Base-by-base conservation (phyloP, 2,329 filamentous ascomycete genomes). In the Berkeleyomyces rouxiae region DNA sequence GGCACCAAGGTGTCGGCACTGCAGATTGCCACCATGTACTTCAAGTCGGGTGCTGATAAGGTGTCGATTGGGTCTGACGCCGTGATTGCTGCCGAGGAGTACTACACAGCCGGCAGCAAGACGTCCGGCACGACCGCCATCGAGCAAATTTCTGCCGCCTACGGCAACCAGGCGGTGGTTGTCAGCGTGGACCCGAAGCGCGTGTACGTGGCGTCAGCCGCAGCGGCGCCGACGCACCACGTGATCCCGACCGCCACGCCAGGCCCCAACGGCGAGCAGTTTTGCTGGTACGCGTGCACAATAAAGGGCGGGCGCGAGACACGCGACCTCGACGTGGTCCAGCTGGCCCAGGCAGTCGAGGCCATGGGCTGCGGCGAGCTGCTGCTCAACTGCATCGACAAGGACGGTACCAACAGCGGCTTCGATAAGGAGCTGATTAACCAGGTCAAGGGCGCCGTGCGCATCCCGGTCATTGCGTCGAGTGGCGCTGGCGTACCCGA, bases 261-360 rank as follows among this genome's bases (percentile, higher is more conserved):
- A 0, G 90, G 91, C 7, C 84, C 88, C 31, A 79, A 81, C 51
- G 90, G 90, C 37, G 88, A 96, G 73, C 76, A 78, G 61, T 87
- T 84, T 74, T 96, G 90, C 77, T 99, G 92, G 92, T 99, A 96
- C 72, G 91, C 93, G 64, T 97, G 93, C 76, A 99, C 93, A 5
- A 90, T 95, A 76, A 95, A 92, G 76, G 93, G 93, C 57, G 93
- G 93, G 5, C 85, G 93, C 65, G 92, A 97, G 76, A 91, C 87
- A n/a, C 83, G 91, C 65, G 90, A 97, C 72, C 79, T 97, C 67
- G 92, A 97, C 71, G 93, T 96, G 13, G 82, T 91, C 11, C 88
- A 97, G 75, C 81, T 99, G 7, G 84, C 86, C 7, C 84, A 82
- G 68, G 93, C 93, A 10, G 92, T 97, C 43, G 90, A 99, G 76